phyloP scores from a whole-genome alignment of 1,139 yeast genomes.

The Zygoascus meyerae region DNA sequence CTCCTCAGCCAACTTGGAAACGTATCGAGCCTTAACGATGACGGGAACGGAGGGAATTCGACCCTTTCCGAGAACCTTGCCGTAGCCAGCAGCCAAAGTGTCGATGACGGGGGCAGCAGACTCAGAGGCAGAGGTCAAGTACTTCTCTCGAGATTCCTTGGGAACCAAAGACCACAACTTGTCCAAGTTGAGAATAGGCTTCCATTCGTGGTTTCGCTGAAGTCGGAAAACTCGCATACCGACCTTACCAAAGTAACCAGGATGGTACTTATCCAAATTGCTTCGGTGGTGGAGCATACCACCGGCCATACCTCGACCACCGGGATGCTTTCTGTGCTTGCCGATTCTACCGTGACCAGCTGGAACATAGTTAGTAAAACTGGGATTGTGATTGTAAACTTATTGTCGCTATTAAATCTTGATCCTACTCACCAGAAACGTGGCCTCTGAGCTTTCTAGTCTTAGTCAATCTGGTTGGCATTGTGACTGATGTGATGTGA shows the following conservation, averaged over 20 bases:
- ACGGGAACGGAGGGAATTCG: slow-evolving; percentile 96
- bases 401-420: slow-evolving; percentile 9
- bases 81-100: slow-evolving; percentile 99
- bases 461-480: slow-evolving; percentile 99
- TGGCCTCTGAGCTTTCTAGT: slow-evolving; percentile 99
- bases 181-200: slow-evolving; percentile 97
- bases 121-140: slow-evolving; percentile 77
- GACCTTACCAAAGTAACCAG: slow-evolving; percentile 99
- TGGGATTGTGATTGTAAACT: slow-evolving; percentile 3
- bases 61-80: slow-evolving; percentile 99
- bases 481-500: slow-evolving; percentile 27
- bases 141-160: slow-evolving; percentile 91
- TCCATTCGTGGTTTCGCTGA: slow-evolving; percentile 95
- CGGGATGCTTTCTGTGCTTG: slow-evolving; percentile 99
- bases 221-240: slow-evolving; percentile 99
- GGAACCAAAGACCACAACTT: slow-evolving; percentile 97
- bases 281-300: slow-evolving; percentile 99
- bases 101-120: slow-evolving; percentile 98
- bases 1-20: slow-evolving; percentile 98
- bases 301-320: slow-evolving; percentile 99
- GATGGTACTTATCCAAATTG: slow-evolving; percentile 98
- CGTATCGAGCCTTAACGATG: slow-evolving; percentile 99
- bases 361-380: slow-evolving; percentile 30
- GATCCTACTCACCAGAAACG: slow-evolving; percentile 78
- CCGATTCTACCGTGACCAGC: slow-evolving; percentile 99